phyloP scores from a whole-genome alignment of 768 basidiomycete genomes.

The Amyloporia xantha region DNA sequence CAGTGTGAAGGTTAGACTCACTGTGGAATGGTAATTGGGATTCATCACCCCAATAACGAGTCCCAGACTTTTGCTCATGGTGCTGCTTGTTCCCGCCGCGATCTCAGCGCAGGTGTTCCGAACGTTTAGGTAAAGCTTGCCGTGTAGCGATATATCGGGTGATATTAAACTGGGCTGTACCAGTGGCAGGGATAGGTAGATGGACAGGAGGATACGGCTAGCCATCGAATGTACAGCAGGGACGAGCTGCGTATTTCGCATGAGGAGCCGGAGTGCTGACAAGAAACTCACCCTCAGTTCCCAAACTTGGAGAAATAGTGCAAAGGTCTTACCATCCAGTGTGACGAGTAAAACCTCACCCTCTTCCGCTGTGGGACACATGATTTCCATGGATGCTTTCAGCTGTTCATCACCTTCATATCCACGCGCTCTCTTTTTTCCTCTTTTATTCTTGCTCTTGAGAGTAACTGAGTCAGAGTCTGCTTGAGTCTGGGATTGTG shows the following conservation, averaged over 20 bases:
- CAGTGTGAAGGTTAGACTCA: not conserved
- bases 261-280: slow-evolving; percentile 43
- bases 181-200: slow-evolving; percentile 50
- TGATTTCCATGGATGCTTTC: slow-evolving; percentile 36
- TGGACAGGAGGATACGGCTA: slow-evolving; percentile 49
- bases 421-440: slow-evolving; percentile 61
- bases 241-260: slow-evolving; percentile 45
- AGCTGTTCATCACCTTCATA: slow-evolving; percentile 77
- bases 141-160: slow-evolving; percentile 42
- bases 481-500: slow-evolving; percentile 27
- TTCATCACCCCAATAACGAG: slow-evolving; percentile 39
- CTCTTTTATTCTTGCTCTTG: slow-evolving; percentile 38
- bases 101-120: slow-evolving; percentile 43
- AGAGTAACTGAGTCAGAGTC: slow-evolving; percentile 14
- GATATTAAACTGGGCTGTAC: slow-evolving; percentile 51
- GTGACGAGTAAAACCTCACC: slow-evolving; percentile 46
- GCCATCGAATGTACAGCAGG: slow-evolving; percentile 52
- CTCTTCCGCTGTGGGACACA: slow-evolving; percentile 46
- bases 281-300: slow-evolving; percentile 1
- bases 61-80: slow-evolving; percentile 55
- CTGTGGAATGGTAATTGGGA: not conserved
- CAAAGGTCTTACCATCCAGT: slow-evolving; percentile 46
- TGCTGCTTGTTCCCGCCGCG: slow-evolving; percentile 46
- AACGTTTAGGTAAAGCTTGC: slow-evolving; percentile 37
- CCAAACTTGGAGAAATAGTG: not conserved